phyloP scores from a whole-genome alignment of 768 basidiomycete species.

The Trametes punicea region DNA sequence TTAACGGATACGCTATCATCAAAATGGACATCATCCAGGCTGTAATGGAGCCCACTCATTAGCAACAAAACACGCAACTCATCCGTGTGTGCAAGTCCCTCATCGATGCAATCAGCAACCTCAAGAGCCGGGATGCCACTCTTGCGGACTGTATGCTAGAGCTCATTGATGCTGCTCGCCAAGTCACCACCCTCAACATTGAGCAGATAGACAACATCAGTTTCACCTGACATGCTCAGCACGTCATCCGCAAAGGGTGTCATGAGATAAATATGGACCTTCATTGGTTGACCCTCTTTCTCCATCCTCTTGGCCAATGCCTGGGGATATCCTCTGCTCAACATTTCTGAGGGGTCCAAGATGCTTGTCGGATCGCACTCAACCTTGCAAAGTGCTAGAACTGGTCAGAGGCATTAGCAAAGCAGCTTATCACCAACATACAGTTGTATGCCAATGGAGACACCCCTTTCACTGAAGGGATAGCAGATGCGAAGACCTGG shows the following conservation, averaged over 20 bases:
- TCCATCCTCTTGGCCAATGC: not conserved
- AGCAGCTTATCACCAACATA: not conserved
- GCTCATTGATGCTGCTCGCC: not conserved
- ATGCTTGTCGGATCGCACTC: not conserved
- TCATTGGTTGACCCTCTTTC: not conserved
- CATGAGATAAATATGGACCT: not conserved
- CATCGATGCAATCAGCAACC: not conserved
- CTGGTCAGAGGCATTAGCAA: not conserved
- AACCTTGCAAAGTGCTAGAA: not conserved
- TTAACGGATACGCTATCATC: not conserved
- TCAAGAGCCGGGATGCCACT: not conserved
- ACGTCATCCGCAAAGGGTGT: not conserved
- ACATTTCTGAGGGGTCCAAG: not conserved
- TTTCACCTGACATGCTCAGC: not conserved
- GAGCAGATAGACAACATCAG: not conserved
- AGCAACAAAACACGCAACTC: not conserved
- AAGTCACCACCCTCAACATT: not conserved
- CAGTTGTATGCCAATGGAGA: not conserved
- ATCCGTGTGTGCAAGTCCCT: not conserved
- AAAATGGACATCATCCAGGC: not conserved
- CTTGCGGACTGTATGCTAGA: not conserved
- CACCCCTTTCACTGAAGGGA: not conserved
- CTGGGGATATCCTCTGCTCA: not conserved
- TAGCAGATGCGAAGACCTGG: not conserved
- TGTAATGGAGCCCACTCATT: not conserved